A percentile compares a stretch with the other conserved stretches of the same genome.
phyloP scores from a whole-genome alignment of 345 rosid genomes.

The Boechera stricta region DNA sequence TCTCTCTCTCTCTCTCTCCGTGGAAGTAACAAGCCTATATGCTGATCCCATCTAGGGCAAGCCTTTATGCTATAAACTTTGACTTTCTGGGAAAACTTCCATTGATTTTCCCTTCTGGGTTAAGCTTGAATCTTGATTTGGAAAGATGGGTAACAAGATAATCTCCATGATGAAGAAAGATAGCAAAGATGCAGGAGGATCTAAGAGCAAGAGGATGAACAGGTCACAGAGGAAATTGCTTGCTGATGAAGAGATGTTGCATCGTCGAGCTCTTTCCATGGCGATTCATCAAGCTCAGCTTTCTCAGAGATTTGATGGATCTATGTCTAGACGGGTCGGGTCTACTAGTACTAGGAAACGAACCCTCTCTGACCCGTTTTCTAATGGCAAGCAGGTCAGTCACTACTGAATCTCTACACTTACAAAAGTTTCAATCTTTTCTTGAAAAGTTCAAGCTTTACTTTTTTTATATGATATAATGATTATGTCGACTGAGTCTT shows the following conservation, averaged over 20 bases:
- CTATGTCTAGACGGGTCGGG: conserved; percentile 93
- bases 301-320: conserved; percentile 96
- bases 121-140: neutral
- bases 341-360: conserved; percentile 74
- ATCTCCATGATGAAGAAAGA: conserved; percentile 82
- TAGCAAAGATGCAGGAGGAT: conserved; percentile 68
- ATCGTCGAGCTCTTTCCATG: conserved; percentile 93
- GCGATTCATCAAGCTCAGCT: conserved; percentile 85
- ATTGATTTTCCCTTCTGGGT: conserved; percentile 6
- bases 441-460: conserved; percentile 28
- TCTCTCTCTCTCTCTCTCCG: conserved; percentile 24
- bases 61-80: conserved; percentile 11
- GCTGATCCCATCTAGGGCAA: conserved; percentile 44
- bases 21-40: conserved; percentile 15
- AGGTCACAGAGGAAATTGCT: conserved; percentile 84
- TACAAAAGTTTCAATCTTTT: conserved; percentile 1
- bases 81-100: conserved; percentile 37
- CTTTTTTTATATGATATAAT: conserved; percentile 22
- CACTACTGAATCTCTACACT: neutral
- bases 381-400: conserved; percentile 76
- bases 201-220: conserved; percentile 79
- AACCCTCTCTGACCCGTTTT: conserved; percentile 66
- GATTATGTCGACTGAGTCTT: conserved; percentile 12
- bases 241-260: conserved; percentile 88
- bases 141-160: conserved; percentile 81